Evolutionary conservation across 2,329 filamentous ascomycete species (phyloP), one percentile per base, ranked within the genome.

Genomic region (Acephala macrosclerotiorum): DNA sequence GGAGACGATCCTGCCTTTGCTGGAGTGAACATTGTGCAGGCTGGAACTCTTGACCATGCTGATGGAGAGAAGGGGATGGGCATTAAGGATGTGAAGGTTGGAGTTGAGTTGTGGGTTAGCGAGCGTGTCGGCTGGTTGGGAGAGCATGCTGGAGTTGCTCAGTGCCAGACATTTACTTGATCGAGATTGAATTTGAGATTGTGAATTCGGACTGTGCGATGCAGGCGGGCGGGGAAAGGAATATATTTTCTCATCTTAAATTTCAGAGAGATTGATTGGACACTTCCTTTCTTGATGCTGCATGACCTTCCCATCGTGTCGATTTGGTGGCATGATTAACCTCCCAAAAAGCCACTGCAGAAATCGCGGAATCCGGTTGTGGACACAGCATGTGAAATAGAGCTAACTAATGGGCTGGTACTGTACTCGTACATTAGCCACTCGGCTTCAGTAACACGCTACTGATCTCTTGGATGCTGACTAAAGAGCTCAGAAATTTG

Each of bases 161-260:
- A 70, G 61, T 51, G 42, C n/a, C 55, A 58, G 45, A 59, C 58
- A 38, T 68, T 68, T 60, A 38, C 45, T 55, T 67, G 55, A 67
- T 6, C 35, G 40, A 26, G 4, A 18, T n/a, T n/a, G n/a, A n/a
- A n/a, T n/a, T n/a, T n/a, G n/a, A n/a, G n/a, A n/a, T n/a, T n/a
- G n/a, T n/a, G n/a, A n/a, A n/a, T n/a, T n/a, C n/a, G n/a, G n/a
- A n/a, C n/a, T n/a, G n/a, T n/a, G n/a, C n/a, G n/a, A n/a, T n/a
- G n/a, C n/a, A n/a, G n/a, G n/a, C n/a, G n/a, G n/a, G 47, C 42
- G 3, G 9, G 25, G 20, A 35, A n/a, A n/a, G 26, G 12, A 18
- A 36, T 14, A 3, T n/a, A 57, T 35, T 14, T 57, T 59, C 25
- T 29, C 6, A 45, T 1, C 26, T 47, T 60, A 2, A 36, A 60